Conservation (phyloP, 2,329 filamentous ascomycete genomes). For the Aspergillus sp. region DNA sequence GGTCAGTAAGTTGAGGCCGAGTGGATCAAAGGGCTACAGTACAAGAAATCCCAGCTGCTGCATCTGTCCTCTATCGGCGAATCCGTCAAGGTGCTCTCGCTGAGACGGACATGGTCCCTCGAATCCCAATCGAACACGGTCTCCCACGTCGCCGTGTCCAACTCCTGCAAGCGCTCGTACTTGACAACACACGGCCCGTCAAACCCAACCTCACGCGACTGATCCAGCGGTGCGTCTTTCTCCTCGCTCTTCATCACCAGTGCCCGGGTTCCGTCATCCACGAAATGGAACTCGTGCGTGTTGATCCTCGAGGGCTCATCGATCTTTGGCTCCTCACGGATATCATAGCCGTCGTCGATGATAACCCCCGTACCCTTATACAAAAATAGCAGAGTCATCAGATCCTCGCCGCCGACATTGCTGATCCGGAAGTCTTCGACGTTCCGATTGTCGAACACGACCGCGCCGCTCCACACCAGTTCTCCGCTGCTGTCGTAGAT, state of each 20-base stretch:
- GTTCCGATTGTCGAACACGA: neutral
- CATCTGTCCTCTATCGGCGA: neutral
- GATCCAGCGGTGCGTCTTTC: neutral
- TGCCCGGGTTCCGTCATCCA: neutral
- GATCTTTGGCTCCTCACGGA: neutral
- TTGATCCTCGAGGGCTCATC: neutral
- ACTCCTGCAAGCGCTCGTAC: neutral
- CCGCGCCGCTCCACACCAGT: neutral
- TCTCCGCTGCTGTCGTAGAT: neutral
- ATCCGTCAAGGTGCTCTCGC: neutral
- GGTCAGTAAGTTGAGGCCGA: too few relatives aligned
- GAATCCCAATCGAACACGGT: neutral
- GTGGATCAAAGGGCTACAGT: neutral
- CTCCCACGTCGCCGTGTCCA: neutral
- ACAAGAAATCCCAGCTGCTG: neutral
- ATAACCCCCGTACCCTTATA: neutral
- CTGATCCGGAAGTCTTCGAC: neutral
- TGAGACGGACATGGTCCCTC: neutral
- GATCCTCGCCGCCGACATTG: neutral
- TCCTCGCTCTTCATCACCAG: neutral
- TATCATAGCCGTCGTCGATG: neutral
- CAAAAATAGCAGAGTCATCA: neutral
- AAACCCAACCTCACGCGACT: neutral
- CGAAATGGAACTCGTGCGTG: neutral
- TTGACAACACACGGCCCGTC: neutral